Conservation (phyloP, 2,329 filamentous ascomycete genomes). For the Myriosclerotinia duriaeana region DNA sequence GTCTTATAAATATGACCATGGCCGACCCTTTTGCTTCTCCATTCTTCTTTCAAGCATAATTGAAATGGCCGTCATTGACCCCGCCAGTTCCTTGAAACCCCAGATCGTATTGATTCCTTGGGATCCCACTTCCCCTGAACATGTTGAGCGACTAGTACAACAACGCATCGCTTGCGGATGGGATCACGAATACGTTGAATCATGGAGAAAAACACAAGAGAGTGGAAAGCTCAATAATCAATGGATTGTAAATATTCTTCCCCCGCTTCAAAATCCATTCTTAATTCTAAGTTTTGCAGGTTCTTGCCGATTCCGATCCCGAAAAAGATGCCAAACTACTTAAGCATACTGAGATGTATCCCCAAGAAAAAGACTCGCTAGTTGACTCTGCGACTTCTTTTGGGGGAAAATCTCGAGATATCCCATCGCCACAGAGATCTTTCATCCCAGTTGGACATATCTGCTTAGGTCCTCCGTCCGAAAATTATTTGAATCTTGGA, state of each 20-base stretch:
- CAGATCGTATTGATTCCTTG: slow-evolving; percentile 47
- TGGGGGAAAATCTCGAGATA: slow-evolving; percentile 27
- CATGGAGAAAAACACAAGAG: slow-evolving; percentile 28
- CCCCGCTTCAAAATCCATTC: neutral
- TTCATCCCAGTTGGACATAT: slow-evolving; percentile 38
- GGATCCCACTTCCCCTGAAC: slow-evolving; percentile 45
- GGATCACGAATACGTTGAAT: slow-evolving; percentile 43
- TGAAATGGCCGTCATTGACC: slow-evolving; percentile 1
- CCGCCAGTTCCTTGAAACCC: slow-evolving; percentile 12
- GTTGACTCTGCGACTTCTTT: slow-evolving; percentile 31
- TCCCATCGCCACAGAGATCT: slow-evolving; percentile 23
- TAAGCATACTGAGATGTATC: slow-evolving; percentile 29
- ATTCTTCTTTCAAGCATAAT: neutral
- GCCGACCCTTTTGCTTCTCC: slow-evolving; percentile 2
- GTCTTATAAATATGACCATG: slow-evolving; percentile 6
- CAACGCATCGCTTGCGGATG: slow-evolving; percentile 51
- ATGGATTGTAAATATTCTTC: slow-evolving; percentile 31
- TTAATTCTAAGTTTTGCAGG: slow-evolving; percentile 24
- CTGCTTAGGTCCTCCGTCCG: slow-evolving; percentile 28
- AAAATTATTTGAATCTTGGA: slow-evolving; percentile 22
- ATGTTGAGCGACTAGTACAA: slow-evolving; percentile 45
- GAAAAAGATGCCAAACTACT: slow-evolving; percentile 28
- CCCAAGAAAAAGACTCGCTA: slow-evolving; percentile 28
- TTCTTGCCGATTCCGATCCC: slow-evolving; percentile 28
- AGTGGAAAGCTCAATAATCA: slow-evolving; percentile 31